These are phyloP conservation scores for Nasturtium officinale DNA, from an alignment of 345 rosid species.

Conservation along the genomic window DNA sequence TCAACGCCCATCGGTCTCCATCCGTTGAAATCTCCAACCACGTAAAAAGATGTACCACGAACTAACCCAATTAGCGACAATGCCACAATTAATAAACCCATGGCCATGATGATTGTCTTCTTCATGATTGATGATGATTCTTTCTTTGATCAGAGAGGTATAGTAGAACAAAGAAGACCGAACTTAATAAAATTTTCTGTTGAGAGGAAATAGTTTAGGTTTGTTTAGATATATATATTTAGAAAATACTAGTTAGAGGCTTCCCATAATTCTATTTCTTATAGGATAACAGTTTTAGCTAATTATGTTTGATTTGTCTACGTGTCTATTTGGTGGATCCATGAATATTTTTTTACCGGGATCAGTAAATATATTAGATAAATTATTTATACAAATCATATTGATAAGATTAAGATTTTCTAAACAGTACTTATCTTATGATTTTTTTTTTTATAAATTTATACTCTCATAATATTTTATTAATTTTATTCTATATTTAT, in stretches of 20 bases:
- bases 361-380: background rate
- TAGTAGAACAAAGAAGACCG: background rate
- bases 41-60: constrained; percentile 11
- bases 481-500: background rate
- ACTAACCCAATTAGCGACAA: constrained; percentile 7
- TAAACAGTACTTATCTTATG: too few species aligned
- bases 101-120: constrained; percentile 22
- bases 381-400: too few species aligned
- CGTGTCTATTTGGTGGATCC: background rate
- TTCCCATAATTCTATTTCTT: background rate
- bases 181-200: background rate
- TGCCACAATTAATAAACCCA: constrained; percentile 17
- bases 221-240: background rate
- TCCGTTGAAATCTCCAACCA: constrained; percentile 34
- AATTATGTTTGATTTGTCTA: background rate
- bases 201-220: background rate
- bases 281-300: background rate
- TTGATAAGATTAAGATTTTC: background rate
- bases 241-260: background rate
- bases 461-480: background rate
- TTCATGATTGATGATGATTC: constrained; percentile 21
- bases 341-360: background rate
- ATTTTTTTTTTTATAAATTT: too few species aligned
- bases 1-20: constrained; percentile 25
- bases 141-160: background rate